Evolutionary conservation across 176 grass and related monocot genomes (phyloP).

Genomic region (Cymbopogon citratus): DNA sequence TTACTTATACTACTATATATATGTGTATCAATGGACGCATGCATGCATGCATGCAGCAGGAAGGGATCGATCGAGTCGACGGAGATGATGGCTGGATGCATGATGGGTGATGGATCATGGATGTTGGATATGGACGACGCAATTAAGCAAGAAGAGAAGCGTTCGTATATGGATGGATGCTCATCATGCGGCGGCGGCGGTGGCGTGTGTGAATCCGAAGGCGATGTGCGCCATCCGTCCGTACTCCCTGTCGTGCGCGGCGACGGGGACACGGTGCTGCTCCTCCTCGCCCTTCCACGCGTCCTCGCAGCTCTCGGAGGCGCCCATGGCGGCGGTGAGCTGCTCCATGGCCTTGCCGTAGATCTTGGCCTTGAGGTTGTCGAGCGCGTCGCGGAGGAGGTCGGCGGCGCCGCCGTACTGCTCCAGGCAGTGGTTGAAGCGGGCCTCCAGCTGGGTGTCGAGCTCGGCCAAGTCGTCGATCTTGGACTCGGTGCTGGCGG

Average conservation of each 20-base stretch:
- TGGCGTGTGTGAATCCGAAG: constrained; percentile 41
- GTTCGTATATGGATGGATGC: not conserved
- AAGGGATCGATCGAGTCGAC: not conserved
- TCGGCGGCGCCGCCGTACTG: constrained; percentile 45
- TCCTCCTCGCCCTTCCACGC: constrained; percentile 20
- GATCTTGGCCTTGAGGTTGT: constrained; percentile 43
- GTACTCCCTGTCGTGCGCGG: constrained; percentile 52
- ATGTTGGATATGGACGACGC: too few species aligned
- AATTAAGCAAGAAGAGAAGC: too few species aligned
- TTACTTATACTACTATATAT: not conserved
- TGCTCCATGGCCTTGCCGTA: constrained; percentile 48
- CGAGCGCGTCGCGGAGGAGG: constrained; percentile 50
- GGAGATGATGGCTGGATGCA: not conserved
- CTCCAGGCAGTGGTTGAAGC: constrained; percentile 49
- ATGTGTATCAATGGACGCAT: not conserved
- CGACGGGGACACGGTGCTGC: not conserved
- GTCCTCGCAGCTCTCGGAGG: constrained; percentile 54
- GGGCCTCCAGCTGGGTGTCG: constrained; percentile 31
- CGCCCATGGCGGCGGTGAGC: constrained; percentile 32
- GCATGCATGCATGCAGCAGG: too few species aligned
- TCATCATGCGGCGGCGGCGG: constrained; percentile 32
- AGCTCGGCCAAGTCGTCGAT: constrained; percentile 41
- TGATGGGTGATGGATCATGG: not conserved
- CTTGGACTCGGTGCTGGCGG: constrained; percentile 43
- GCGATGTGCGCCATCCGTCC: constrained; percentile 45